Evolutionary conservation across 108 stramenopile species (phyloP), one percentile per base, ranked within the genome.

Genomic region (Skeletonema tropicum): DNA sequence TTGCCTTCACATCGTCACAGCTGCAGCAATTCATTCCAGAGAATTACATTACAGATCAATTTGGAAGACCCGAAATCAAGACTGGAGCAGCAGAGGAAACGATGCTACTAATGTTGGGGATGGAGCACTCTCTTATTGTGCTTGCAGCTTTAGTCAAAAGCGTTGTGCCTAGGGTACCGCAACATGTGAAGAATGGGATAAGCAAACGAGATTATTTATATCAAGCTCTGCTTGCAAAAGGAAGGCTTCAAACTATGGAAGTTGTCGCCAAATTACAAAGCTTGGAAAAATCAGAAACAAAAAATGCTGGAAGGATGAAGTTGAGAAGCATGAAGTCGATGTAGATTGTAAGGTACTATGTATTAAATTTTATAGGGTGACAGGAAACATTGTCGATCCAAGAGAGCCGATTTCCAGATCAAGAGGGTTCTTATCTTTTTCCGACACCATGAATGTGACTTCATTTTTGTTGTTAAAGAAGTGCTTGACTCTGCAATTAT

Each of bases 381-480:
- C 38, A 39, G 38, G 38, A 39, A 12, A 39, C 38, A 39, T 39
- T 39, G 10, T 39, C 11, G 38, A 39, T 12, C 64, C 64, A 15
- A 65, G 36, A 65, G 25, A 25, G 21, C 35, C 68, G 14, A 31
- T 17, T 19, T 69, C 68, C 55, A 69, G 58, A 57, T 69, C 55
- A 5, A 25, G 48, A 3, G 14, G 64, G 2, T 29, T 25, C 2
- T 8, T 8, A 7, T 58, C 57, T 13, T 36, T 68, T n/a, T 55
- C 15, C 9, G 73, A 68, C 6, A 83, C 59, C 86, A 87, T 81
- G 52, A 88, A 76, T 5, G 87, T 88, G 13, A 88, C 80, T 73
- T 88, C 87, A 75, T 88, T 88, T 70, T 88, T 88, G 66, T 88
- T 88, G 55, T 86, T 86, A 70, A 88, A 88, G 57, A 88, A 88